Evolutionary conservation across 305 asterid genomes (phyloP).

Genomic region (Solanum chacoense): DNA sequence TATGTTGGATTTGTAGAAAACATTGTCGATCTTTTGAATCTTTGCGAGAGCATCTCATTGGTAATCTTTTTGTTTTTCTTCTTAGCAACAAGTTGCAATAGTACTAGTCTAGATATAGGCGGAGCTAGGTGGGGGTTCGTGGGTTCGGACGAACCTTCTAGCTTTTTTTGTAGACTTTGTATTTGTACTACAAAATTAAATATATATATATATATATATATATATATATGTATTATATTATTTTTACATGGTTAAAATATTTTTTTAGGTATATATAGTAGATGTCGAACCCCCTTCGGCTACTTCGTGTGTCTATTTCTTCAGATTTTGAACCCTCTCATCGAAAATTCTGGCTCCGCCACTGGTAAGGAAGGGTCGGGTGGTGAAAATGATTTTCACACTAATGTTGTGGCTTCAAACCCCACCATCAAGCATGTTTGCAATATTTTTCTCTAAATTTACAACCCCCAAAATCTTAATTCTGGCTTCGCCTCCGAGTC

Average conservation of each 20-base stretch:
- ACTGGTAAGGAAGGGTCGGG: background rate
- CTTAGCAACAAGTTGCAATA: background rate
- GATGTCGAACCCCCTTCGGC: too few relatives aligned
- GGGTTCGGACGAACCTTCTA: background rate
- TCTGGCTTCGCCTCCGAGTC: background rate
- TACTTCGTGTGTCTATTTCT: too few relatives aligned
- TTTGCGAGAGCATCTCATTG: slow-evolving; percentile 85
- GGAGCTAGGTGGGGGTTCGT: background rate
- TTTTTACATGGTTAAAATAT: too few relatives aligned
- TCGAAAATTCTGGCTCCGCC: too few relatives aligned
- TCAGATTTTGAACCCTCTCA: too few relatives aligned
- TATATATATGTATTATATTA: too few relatives aligned
- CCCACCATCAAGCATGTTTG: background rate
- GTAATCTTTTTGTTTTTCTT: slow-evolving; percentile 10
- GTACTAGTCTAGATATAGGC: background rate
- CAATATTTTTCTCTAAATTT: background rate
- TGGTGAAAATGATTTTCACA: background rate
- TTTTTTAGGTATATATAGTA: too few relatives aligned
- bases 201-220: too few relatives aligned
- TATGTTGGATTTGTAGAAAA: slow-evolving; percentile 61
- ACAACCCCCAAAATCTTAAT: background rate
- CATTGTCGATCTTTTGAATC: slow-evolving; percentile 86
- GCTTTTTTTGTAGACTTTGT: background rate
- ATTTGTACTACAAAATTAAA: background rate
- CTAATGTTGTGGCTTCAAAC: background rate